Evolutionary conservation across 2,329 filamentous ascomycete species (phyloP).

Genomic region (Sclerotinia nivalis): DNA sequence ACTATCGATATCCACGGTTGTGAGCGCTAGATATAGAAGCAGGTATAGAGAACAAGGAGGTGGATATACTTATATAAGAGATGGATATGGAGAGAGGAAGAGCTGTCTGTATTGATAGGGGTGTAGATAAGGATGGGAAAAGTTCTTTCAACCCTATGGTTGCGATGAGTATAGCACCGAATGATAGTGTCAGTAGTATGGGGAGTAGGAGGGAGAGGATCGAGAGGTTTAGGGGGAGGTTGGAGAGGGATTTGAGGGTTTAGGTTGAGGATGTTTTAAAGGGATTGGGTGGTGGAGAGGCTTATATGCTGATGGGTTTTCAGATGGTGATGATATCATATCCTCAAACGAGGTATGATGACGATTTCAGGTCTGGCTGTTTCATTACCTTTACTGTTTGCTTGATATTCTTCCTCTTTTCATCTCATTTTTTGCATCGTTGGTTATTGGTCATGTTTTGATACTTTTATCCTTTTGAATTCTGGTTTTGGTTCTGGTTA

Average conservation of each 20-base stretch:
- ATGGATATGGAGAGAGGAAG: constrained; percentile 28
- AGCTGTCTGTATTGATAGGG: neutral
- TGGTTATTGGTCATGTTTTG: neutral
- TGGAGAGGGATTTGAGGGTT: constrained; percentile 23
- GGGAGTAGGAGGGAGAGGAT: constrained; percentile 44
- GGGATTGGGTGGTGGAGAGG: neutral
- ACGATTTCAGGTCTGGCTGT: neutral
- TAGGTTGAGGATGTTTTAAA: neutral
- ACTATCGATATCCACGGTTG: constrained; percentile 18
- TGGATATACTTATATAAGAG: constrained; percentile 1
- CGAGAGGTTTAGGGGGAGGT: constrained; percentile 23
- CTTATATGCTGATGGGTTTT: too few species aligned
- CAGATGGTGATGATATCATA: too few species aligned
- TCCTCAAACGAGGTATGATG: neutral
- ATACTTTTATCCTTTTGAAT: neutral
- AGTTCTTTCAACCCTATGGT: constrained; percentile 44
- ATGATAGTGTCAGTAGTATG: constrained; percentile 64
- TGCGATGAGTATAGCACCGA: constrained; percentile 56
- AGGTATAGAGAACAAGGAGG: constrained; percentile 15
- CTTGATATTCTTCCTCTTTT: neutral
- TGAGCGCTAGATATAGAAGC: constrained; percentile 10
- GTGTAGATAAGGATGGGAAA: constrained; percentile 12
- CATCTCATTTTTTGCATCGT: neutral
- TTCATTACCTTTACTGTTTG: neutral
- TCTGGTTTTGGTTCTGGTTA: neutral